Evolutionary conservation across 1,139 yeast genomes (phyloP), one percentile per base, ranked within the genome.

Genomic region (Yamadazyma pseudoaaseri): DNA sequence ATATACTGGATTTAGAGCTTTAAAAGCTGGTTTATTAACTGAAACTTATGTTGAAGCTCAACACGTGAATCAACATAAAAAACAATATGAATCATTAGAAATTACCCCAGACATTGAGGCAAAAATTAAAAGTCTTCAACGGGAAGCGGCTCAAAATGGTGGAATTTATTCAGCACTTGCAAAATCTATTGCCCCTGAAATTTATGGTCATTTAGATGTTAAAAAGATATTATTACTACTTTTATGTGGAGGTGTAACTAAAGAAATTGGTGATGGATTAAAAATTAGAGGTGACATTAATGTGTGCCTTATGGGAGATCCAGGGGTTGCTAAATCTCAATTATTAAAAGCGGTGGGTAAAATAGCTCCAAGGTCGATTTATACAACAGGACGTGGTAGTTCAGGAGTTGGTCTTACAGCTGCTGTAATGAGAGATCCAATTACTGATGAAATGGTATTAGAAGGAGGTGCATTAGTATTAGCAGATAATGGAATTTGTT

Each of bases 371-470:
- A 76, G 98, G 56, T 95, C 96, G 31, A 95, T 94, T 26, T 94
- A 94, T 61, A 94, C 99, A 6, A 94, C 98, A 1, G 99, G 99
- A 65, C 79, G 96, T 55, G 99, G 99, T 57, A 89, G 97, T 5
- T 92, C 98, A 0, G 99, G 98, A 36, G 99, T 94, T 31, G 99
- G 99, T 63, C 73, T 94, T 51, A 94, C 99, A 2, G 99, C 99
- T 2, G 98, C 98, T 0, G 98, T 94, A 26, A 89, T 92, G 96
- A 78, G 95, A 52, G 99, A 94, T 57, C 98, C 98, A 3, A 92
- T 92, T 23, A 92, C 98, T 3, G 98, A 92, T 60, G 98, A 94
- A 61, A 89, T 92, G 96, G 89, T 92, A 12, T 71, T 94, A 36
- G 98, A 94, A 73, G 98, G 98, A 41, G 99, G 99, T 62, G 98